Base-by-base conservation (phyloP, 2,329 filamentous ascomycete species). In the Beauveria scarabaeidicola region DNA sequence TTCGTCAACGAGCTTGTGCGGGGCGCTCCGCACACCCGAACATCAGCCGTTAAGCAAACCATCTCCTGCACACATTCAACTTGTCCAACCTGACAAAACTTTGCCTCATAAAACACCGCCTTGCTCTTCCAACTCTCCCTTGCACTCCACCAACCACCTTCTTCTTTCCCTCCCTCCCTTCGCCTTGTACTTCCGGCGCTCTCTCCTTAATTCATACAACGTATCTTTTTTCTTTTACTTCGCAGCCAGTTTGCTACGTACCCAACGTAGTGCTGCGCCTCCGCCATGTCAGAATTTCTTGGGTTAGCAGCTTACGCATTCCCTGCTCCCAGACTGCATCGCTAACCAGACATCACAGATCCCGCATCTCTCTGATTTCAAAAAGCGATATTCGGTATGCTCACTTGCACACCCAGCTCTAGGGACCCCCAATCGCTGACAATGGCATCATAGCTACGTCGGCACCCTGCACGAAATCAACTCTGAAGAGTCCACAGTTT, bases 391-490 rank as follows among this genome's bases (percentile, higher is more conserved):
- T 97, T 77, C 90, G 92, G 90, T 96, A 82, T 71, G 86, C 76
- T 64, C 58, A 46, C 61, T 61, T 44, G 61, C 40, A 57, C 61
- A 54, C 61, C 61, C 58, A 27, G 52, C 51, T 23, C 53, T 56
- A 41, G 50, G 38, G 47, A 25, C 32, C 56, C 58, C 63, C 53
- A 59, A 59, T 64, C 64, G 66, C 74, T 77, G 64, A 77, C 73
- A 63, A 55, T 63, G 59, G 9, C 61, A 59, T 62, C n/a, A n/a
- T 70, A 97, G 92, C 76, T 97, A 97, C 78, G 90, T 96, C 70
- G 94, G 94, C 66, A 93, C 89, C 58, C 86, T 99, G 56, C 91
- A 97, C 77, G 90, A 97, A 74, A 99, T 99, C 83, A 97, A 97
- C 76, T 96, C 93, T 63, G 92, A 96, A 74, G 89, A 91, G 67